Conservation (phyloP, 1,284 basidiomycete species). For the Farysia itapuensis region DNA sequence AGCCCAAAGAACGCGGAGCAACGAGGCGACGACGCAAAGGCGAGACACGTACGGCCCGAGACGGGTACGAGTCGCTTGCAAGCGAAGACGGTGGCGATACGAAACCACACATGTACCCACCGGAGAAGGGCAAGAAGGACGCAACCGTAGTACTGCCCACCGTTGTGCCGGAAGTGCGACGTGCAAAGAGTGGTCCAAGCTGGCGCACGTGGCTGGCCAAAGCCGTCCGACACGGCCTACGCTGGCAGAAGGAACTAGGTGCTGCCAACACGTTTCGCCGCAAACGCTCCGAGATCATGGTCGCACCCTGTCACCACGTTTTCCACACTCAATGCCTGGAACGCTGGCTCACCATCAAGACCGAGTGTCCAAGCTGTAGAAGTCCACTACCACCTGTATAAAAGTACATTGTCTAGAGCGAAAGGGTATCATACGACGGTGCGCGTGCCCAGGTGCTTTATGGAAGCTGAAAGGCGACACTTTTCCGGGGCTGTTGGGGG, state of each 20-base stretch:
- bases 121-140: not conserved
- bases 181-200: no score
- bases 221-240: not conserved
- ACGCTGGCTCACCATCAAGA: constrained; percentile 33
- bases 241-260: constrained; percentile 6
- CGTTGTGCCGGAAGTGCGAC: no score
- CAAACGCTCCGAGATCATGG: constrained; percentile 26
- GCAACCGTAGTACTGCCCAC: not conserved
- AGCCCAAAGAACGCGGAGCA: not conserved
- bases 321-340: constrained; percentile 36
- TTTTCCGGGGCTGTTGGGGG: not conserved
- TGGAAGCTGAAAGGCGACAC: no score
- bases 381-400: constrained; percentile 15
- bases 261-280: constrained; percentile 2
- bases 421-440: no score
- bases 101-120: not conserved
- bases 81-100: not conserved
- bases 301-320: constrained; percentile 26
- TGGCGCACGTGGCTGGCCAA: constrained; percentile 1
- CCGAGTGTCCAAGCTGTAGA: constrained; percentile 37
- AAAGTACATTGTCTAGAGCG: no score
- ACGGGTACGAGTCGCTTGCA: not conserved
- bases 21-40: not conserved
- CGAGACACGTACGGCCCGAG: not conserved
- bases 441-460: no score